These are phyloP conservation scores for Zalaria sp. DNA, from an alignment of 2,329 filamentous ascomycete genomes.

Conservation along the genomic window DNA sequence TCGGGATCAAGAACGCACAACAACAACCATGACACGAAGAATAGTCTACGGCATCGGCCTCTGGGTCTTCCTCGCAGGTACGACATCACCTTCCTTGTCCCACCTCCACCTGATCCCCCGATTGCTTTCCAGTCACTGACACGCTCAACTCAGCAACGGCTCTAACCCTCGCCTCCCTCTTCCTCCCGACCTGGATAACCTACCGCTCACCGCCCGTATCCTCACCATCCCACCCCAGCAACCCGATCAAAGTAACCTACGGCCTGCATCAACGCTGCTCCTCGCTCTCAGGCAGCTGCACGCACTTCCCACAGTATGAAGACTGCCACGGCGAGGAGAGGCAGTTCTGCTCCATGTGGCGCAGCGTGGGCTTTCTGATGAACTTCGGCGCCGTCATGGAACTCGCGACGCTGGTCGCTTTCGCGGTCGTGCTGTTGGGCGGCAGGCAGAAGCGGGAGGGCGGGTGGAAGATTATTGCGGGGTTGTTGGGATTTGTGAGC, in stretches of 20 bases:
- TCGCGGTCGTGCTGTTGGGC: slow-evolving; percentile 61
- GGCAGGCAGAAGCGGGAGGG: slow-evolving; percentile 66
- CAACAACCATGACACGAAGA: slow-evolving; percentile 29
- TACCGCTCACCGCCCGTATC: slow-evolving; percentile 24
- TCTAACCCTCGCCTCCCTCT: slow-evolving; percentile 56
- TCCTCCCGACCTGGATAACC: slow-evolving; percentile 57
- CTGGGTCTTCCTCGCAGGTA: slow-evolving; percentile 30
- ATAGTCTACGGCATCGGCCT: slow-evolving; percentile 35
- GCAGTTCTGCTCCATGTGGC: slow-evolving; percentile 87
- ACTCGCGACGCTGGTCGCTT: slow-evolving; percentile 66
- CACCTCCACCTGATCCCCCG: slow-evolving; percentile 17
- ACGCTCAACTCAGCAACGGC: slow-evolving; percentile 42
- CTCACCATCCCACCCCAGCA: slow-evolving; percentile 14
- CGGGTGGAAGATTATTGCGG: slow-evolving; percentile 66
- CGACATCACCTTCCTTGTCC: slow-evolving; percentile 6
- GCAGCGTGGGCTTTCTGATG: slow-evolving; percentile 75
- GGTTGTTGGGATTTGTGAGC: slow-evolving; percentile 37
- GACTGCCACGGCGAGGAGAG: slow-evolving; percentile 55
- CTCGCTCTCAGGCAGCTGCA: slow-evolving; percentile 49
- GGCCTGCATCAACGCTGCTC: slow-evolving; percentile 76
- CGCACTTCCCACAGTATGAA: slow-evolving; percentile 50
- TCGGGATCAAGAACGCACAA: no score
- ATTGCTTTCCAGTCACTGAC: not conserved
- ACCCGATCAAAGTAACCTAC: slow-evolving; percentile 48
- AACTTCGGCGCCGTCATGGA: slow-evolving; percentile 72